Base-by-base conservation (phyloP, 495 filamentous ascomycete species). In the Daldinia grandis region DNA sequence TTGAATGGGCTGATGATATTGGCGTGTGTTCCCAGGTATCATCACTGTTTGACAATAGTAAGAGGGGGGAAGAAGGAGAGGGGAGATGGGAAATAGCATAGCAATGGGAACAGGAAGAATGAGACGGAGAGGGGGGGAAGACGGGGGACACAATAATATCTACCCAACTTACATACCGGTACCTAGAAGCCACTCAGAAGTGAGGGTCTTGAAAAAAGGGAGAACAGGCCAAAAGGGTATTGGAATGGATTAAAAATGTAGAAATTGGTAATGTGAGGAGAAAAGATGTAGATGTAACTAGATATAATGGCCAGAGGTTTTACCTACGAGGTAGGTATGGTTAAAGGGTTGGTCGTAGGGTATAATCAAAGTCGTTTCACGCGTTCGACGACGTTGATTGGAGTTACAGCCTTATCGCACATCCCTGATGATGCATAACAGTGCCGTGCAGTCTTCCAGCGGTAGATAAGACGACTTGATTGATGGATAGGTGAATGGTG, bases 381-480 rank as follows among this genome's bases (percentile, higher is more conserved):
- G 44, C 71, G 63, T 56, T 51, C 37, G 58, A n/a, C n/a, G 24
- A 42, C 68, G 69, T 69, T 69, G 73, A 68, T 69, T 72, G 75
- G 74, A 69, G 67, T 75, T 60, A 72, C 71, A 78, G 78, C 76
- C 80, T 82, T 82, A 82, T 82, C 79, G 76, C 65, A 58, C 69
- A 80, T 76, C 77, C 78, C 76, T 76, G 63, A 24, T 54, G 28
- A 31, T 69, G 68, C 60, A 71, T 60, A 57, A 30, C 63, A 56
- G 56, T 68, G 58, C 68, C 61, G 51, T 62, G 58, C 56, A 54
- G 66, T 60, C 3, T 24, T n/a, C 25, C 47, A 64, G 71, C 75
- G 76, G 76, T 66, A 78, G 76, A 77, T 78, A 76, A 78, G 73
- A 69, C 58, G 38, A 74, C 58, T 63, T 71, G 71, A 73, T 69